A percentile compares a stretch with the other conserved stretches of the same genome.
phyloP scores from a whole-genome alignment of 176 grass and related monocot species.

The Aegilops umbellulata region DNA sequence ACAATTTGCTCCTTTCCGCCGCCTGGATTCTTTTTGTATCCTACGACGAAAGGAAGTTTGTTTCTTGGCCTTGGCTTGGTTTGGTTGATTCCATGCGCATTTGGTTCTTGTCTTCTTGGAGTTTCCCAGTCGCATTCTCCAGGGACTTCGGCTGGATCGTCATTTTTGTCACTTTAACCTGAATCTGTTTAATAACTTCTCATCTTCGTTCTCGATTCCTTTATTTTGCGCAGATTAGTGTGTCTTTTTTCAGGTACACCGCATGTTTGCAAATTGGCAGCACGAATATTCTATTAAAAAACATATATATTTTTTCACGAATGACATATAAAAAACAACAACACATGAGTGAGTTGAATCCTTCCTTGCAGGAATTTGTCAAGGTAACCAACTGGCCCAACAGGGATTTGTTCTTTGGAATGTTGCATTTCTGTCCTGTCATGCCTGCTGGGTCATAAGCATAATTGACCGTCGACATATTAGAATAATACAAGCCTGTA shows the following conservation, averaged over 20 bases:
- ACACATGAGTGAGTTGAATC: not conserved
- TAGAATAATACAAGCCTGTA: not conserved
- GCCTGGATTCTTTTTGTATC: not conserved
- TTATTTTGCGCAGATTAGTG: not conserved
- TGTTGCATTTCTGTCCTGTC: slow-evolving; percentile 1
- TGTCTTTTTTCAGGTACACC: not conserved
- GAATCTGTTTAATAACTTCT: not conserved
- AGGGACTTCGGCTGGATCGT: not conserved
- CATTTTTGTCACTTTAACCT: not conserved
- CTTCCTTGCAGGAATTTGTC: not conserved
- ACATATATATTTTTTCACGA: not conserved
- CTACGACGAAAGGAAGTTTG: not conserved
- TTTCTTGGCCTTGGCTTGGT: not conserved
- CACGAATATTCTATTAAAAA: not conserved
- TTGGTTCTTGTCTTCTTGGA: not conserved
- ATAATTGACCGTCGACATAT: not conserved
- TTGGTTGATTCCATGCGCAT: not conserved
- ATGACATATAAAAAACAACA: not conserved
- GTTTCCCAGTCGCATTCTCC: not conserved
- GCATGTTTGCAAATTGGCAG: not conserved
- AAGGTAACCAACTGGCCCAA: not conserved
- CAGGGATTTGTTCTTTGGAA: not conserved
- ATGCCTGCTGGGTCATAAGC: not conserved
- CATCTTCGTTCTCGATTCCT: not conserved
- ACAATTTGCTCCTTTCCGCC: not conserved